phyloP scores from a whole-genome alignment of 345 rosid genomes.

The Eucalyptus fibrosa region DNA sequence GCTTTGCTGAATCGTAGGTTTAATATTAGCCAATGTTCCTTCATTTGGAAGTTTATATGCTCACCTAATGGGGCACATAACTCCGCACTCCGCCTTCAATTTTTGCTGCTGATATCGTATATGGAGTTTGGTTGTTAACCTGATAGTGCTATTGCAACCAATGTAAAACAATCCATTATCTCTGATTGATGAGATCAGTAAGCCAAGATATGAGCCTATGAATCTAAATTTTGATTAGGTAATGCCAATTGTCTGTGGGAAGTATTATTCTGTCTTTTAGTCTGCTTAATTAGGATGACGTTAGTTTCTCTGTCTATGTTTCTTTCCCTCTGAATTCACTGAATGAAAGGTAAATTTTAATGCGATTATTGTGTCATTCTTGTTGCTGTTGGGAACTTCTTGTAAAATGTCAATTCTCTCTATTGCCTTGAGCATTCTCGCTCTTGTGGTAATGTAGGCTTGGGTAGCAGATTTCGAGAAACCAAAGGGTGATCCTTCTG shows the following conservation, averaged over 20 bases:
- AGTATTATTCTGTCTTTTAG: neutral
- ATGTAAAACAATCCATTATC: neutral
- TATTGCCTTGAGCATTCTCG: neutral
- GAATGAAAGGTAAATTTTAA: neutral
- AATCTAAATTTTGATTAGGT: neutral
- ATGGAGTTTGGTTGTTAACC: neutral
- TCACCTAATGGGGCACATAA: neutral
- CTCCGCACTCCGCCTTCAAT: neutral
- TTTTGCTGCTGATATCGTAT: neutral
- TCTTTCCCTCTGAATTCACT: neutral
- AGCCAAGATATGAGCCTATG: neutral
- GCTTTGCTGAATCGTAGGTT: neutral
- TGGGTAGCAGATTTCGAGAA: conserved; percentile 98
- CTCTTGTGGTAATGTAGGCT: conserved; percentile 22
- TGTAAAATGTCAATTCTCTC: neutral
- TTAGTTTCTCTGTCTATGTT: neutral
- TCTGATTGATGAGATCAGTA: neutral
- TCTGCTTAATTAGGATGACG: neutral
- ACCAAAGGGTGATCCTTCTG: conserved; percentile 94
- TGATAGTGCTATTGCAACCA: neutral
- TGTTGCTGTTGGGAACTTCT: neutral
- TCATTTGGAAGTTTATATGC: neutral
- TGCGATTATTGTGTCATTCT: neutral
- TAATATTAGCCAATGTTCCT: neutral
- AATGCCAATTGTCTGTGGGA: neutral